Base-by-base conservation (phyloP, 495 filamentous ascomycete genomes). In the Melanomma pulvis-pyrius region DNA sequence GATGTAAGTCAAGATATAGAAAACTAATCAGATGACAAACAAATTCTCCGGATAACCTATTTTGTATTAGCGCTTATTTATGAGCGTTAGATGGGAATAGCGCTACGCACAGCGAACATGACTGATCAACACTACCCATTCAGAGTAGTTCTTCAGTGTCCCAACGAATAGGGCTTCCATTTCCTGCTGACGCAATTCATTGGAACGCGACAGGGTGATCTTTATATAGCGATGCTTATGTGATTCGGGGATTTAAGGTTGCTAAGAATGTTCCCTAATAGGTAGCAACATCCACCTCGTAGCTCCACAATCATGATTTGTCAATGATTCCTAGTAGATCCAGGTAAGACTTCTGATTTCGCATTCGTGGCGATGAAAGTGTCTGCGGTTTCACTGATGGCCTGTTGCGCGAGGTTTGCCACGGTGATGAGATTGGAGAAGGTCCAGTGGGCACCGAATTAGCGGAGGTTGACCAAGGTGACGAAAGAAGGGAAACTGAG, bases 251-350 rank as follows among this genome's bases (percentile, higher is more conserved):
- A n/a, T n/a, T n/a, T n/a, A n/a, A n/a, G n/a, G n/a, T n/a, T n/a
- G n/a, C n/a, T n/a, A n/a, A n/a, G n/a, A n/a, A n/a, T n/a, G n/a
- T n/a, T n/a, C n/a, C n/a, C n/a, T n/a, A n/a, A n/a, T n/a, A n/a
- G n/a, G n/a, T n/a, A n/a, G n/a, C n/a, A n/a, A n/a, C n/a, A n/a
- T n/a, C n/a, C n/a, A n/a, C n/a, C n/a, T n/a, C n/a, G n/a, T n/a
- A n/a, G n/a, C n/a, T n/a, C n/a, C n/a, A n/a, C 29, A 3, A 22
- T 57, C 54, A 44, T 1, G 11, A 3, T 22, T 46, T 29, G 32
- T 62, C 59, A 46, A 54, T 39, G 47, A 13, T 44, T 24, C 49
- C 48, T 36, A 62, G 49, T 21, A 62, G 17, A 19, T 62, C 59
- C 48, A 53, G 39, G 21, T 36, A 41, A 17, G 48, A 21, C 21